Conservation (phyloP, 257 asterid species). For the Avicennia marina region DNA sequence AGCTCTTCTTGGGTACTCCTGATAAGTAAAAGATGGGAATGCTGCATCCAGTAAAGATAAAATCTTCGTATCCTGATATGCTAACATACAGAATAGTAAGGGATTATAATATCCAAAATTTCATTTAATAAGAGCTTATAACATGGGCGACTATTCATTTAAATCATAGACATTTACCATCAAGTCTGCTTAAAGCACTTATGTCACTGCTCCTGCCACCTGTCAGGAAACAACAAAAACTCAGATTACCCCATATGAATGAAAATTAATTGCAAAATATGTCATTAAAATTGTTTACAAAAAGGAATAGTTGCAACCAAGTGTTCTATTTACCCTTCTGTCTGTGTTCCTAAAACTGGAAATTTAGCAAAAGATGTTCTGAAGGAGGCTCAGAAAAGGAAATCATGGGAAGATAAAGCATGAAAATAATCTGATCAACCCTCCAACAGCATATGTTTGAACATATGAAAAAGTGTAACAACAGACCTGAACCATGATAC, state of each 20-base stretch:
- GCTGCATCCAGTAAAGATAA: no score
- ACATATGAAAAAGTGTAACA: not conserved
- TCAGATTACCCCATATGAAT: conserved; percentile 12
- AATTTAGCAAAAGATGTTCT: not conserved
- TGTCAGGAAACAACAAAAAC: conserved; percentile 26
- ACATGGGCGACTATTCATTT: not conserved
- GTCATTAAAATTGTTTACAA: not conserved
- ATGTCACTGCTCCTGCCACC: conserved; percentile 58
- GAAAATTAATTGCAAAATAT: not conserved
- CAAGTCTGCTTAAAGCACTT: conserved; percentile 55
- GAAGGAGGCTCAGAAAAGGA: not conserved
- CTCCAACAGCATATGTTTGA: not conserved
- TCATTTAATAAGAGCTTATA: not conserved
- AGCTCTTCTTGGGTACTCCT: no score
- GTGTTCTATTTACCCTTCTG: not conserved
- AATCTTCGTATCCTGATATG: not conserved
- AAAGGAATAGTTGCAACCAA: not conserved
- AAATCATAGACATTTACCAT: conserved; percentile 39
- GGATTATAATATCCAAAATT: not conserved
- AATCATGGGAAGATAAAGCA: not conserved
- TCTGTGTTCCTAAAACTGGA: not conserved
- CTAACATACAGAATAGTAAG: conserved; percentile 2
- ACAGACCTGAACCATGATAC: conserved; percentile 76
- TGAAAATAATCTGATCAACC: conserved; percentile 1
- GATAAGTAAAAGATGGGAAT: no score